Conservation (phyloP, 768 basidiomycete species). For the Russula griseocarnosa region DNA sequence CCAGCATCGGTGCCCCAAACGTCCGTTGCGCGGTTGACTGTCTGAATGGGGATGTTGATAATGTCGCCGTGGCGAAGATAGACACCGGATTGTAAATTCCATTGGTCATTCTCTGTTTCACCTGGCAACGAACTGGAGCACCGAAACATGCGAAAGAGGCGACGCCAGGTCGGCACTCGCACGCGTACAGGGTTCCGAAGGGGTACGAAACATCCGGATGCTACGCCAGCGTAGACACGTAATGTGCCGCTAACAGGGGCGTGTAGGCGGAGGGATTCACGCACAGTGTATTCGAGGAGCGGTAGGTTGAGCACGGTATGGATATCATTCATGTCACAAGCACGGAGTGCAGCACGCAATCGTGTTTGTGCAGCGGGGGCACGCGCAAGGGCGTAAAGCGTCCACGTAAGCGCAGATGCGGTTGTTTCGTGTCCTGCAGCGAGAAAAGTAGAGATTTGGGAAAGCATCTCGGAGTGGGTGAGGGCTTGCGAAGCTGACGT, state of each 20-base stretch:
- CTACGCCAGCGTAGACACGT: constrained; percentile 45
- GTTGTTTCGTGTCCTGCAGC: constrained; percentile 65
- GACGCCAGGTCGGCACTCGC: constrained; percentile 17
- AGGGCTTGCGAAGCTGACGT: constrained; percentile 46
- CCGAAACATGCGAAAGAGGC: constrained; percentile 5
- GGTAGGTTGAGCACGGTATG: constrained; percentile 36
- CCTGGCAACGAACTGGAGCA: background rate
- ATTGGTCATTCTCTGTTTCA: background rate
- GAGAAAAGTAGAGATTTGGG: constrained; percentile 62
- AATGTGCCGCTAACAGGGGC: constrained; percentile 57
- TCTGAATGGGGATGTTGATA: constrained; percentile 56
- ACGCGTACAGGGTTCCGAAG: constrained; percentile 33
- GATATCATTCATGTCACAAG: constrained; percentile 27
- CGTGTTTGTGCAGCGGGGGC: constrained; percentile 44
- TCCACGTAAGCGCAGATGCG: constrained; percentile 57
- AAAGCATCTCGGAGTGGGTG: constrained; percentile 53
- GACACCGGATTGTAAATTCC: constrained; percentile 12
- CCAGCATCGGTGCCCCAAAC: constrained; percentile 68
- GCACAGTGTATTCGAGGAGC: constrained; percentile 60
- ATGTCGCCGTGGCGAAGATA: constrained; percentile 44
- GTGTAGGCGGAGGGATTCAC: constrained; percentile 53
- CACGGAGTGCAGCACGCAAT: constrained; percentile 45
- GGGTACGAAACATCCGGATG: constrained; percentile 49
- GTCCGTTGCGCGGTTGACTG: constrained; percentile 50
- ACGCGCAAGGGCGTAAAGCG: constrained; percentile 52